phyloP scores from a whole-genome alignment of 2,329 filamentous ascomycete genomes.

The Penicillium paneum region DNA sequence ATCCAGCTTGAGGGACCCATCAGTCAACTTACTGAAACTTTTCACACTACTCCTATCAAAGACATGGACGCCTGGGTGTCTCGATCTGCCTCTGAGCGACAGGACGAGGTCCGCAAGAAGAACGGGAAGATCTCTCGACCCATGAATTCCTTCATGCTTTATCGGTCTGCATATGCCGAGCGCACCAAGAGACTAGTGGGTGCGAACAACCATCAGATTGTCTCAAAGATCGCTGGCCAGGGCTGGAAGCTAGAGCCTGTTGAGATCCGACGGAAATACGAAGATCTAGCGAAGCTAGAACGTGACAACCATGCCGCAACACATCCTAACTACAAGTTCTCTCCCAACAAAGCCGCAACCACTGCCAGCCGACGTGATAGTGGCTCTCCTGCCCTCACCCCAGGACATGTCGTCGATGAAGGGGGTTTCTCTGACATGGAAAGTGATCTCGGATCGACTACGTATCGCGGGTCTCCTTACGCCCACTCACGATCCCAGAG shows the following conservation, averaged over 20 bases:
- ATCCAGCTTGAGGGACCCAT: constrained; percentile 21
- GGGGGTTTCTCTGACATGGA: constrained; percentile 38
- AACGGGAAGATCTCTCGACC: constrained; percentile 80
- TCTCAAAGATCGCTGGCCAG: constrained; percentile 80
- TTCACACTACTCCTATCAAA: constrained; percentile 57
- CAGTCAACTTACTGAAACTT: constrained; percentile 32
- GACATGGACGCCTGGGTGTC: constrained; percentile 81
- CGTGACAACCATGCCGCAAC: constrained; percentile 79
- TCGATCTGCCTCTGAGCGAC: constrained; percentile 64
- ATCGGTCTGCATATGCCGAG: constrained; percentile 87
- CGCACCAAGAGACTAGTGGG: constrained; percentile 76
- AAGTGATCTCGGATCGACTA: constrained; percentile 10
- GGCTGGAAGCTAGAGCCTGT: constrained; percentile 81
- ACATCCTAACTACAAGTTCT: constrained; percentile 92
- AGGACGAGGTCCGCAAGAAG: constrained; percentile 63
- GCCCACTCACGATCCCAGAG: constrained; percentile 25
- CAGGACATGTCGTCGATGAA: constrained; percentile 1
- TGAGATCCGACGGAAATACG: constrained; percentile 71
- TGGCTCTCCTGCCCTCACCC: background rate
- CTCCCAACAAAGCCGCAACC: constrained; percentile 66
- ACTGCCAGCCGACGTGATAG: constrained; percentile 35
- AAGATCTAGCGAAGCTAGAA: constrained; percentile 74
- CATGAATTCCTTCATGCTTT: constrained; percentile 98
- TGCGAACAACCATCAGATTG: constrained; percentile 89
- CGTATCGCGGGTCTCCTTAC: constrained; percentile 12